These are phyloP conservation scores for Colletotrichum sp. DNA, from an alignment of 2,329 filamentous ascomycete species.

Conservation along the genomic window DNA sequence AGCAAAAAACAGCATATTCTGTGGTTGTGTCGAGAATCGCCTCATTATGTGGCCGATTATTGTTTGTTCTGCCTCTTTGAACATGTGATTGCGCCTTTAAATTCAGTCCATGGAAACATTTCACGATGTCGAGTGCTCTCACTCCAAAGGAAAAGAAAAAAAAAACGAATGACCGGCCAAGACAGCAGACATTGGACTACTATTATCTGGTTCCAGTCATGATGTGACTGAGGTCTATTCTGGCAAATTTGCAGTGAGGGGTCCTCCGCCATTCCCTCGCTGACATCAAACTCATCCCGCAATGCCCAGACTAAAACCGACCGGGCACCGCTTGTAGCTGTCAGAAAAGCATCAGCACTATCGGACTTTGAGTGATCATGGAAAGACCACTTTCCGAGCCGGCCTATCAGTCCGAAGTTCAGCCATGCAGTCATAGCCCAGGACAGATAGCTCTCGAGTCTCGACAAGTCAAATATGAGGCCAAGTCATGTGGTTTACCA, in stretches of 20 bases:
- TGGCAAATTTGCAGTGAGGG: background rate
- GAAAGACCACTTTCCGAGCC: background rate
- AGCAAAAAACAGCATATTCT: background rate
- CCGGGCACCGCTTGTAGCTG: background rate
- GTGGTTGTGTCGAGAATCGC: background rate
- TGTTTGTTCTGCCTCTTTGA: background rate
- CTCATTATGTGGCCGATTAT: background rate
- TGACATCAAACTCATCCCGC: background rate
- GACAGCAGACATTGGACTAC: background rate
- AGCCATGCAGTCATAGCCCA: background rate
- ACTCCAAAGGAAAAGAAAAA: background rate
- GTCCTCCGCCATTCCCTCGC: background rate
- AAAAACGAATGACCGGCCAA: rapidly evolving
- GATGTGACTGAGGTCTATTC: background rate
- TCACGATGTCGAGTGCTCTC: background rate
- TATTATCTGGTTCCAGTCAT: background rate
- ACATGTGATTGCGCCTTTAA: background rate
- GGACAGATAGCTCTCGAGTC: background rate
- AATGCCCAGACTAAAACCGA: background rate
- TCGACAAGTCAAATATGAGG: background rate
- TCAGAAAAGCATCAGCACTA: background rate
- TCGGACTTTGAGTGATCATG: background rate
- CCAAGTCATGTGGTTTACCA: background rate
- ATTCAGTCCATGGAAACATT: background rate
- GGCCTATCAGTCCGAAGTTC: background rate